Evolutionary conservation across 176 grass and related monocot genomes (phyloP).

Genomic region (Hsuehochloa calcarea): DNA sequence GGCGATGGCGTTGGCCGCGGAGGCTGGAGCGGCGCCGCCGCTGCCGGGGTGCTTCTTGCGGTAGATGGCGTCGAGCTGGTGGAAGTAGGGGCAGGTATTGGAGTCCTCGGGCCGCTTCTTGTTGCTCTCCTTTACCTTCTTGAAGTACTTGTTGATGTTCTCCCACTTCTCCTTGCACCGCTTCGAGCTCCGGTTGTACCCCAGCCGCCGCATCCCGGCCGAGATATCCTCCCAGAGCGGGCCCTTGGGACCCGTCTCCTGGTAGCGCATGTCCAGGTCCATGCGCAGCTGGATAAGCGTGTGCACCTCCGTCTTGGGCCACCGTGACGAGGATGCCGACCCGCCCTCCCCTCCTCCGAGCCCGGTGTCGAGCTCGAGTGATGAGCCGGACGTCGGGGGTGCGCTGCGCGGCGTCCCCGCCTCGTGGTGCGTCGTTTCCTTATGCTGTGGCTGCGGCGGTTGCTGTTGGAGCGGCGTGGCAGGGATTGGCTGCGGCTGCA

Average conservation of each 20-base stretch:
- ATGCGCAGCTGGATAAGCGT: conserved; percentile 82
- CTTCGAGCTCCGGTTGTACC: conserved; percentile 84
- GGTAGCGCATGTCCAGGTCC: conserved; percentile 71
- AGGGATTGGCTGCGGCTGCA: conserved; percentile 28
- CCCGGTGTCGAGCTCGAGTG: conserved; percentile 34
- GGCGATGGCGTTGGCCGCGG: conserved; percentile 8
- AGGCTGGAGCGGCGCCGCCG: neutral
- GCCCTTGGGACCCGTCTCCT: conserved; percentile 73
- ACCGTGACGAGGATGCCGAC: conserved; percentile 63
- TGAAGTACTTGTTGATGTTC: conserved; percentile 99
- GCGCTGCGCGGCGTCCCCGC: conserved; percentile 17
- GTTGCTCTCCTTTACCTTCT: conserved; percentile 96
- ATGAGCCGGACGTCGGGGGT: conserved; percentile 27
- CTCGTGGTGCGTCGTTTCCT: conserved; percentile 32
- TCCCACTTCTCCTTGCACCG: conserved; percentile 99
- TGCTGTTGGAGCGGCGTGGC: conserved; percentile 53
- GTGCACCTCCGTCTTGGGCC: conserved; percentile 91
- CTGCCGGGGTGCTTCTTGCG: conserved; percentile 43
- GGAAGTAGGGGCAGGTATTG: conserved; percentile 96
- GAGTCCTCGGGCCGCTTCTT: conserved; percentile 88
- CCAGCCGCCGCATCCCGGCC: conserved; percentile 62
- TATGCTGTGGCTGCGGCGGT: conserved; percentile 19
- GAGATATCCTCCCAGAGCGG: conserved; percentile 97
- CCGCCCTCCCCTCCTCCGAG: conserved; percentile 34
- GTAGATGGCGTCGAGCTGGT: conserved; percentile 87